Base-by-base conservation (phyloP, 345 rosid genomes). In the Aegle marmelos region DNA sequence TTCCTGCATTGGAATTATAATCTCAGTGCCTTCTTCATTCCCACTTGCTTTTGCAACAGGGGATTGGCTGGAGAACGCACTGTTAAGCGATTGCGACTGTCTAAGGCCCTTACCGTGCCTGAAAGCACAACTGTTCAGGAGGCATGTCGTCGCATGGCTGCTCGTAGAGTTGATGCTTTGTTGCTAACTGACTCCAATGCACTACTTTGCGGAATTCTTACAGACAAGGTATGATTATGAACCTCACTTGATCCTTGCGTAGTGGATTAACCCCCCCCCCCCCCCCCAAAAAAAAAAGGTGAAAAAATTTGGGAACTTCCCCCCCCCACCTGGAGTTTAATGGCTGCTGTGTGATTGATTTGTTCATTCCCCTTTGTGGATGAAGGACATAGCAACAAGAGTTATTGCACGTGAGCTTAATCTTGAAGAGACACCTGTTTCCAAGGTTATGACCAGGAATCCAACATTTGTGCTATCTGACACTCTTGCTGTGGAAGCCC, bases 401-500 rank as follows among this genome's bases (percentile, higher is more conserved):
- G 99, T 94, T 10, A 76, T 97, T 84, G 96, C 99, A 33, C 84
- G 72, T 74, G 98, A 93, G 76, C 39, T 97, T 85, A 86, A 91
- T 89, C 85, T 90, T 10, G 92, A 87, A 85, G 98, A 97, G 77
- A 97, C 98, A 36, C 94, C 98, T 30, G 94, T 89, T 75, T 97
- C 98, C n/a, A 89, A 90, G 81, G 94, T 97, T 76, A 97, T 97
- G 99, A 97, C 99, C 14, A 88, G 89, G 90, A 94, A 91, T 76
- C 99, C 99, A 0, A 73, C 89, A 75, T 97, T 97, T 78, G 99
- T 97, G 77, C 95, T 97, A 66, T 97, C 98, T 0, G 98, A 94
- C 74, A 91, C 99, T 77, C 97, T 93, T 70, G 98, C 99, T 45
- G 96, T 94, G 79, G 99, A 97, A 86, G 98, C 99, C 71, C 95